Evolutionary conservation across 208 protist species (phyloP).

Genomic region (Wallacemonas collosoma): DNA sequence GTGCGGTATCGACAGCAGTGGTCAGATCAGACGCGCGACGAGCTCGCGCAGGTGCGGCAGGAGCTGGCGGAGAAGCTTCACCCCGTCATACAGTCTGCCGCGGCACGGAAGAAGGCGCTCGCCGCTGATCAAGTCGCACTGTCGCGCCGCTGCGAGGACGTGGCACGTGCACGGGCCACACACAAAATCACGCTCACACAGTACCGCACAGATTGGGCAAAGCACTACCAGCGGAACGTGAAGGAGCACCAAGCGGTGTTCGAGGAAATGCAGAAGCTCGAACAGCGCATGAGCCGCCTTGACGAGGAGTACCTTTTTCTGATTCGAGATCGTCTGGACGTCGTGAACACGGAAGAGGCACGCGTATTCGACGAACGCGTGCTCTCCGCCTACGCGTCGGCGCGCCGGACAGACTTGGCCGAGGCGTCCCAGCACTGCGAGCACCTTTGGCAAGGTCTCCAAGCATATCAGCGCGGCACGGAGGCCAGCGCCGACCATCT

Average conservation of each 20-base stretch:
- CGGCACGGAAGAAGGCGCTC: constrained; percentile 18
- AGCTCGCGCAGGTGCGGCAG: constrained; percentile 30
- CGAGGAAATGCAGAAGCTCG: constrained; percentile 71
- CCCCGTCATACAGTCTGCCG: not conserved
- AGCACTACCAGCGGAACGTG: constrained; percentile 58
- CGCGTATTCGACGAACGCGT: constrained; percentile 48
- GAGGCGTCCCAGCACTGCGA: constrained; percentile 28
- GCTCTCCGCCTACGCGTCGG: constrained; percentile 59
- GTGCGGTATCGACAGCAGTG: constrained; percentile 34
- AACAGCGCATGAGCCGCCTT: constrained; percentile 55
- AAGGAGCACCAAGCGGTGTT: constrained; percentile 67
- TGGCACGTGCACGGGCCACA: constrained; percentile 30
- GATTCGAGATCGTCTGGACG: constrained; percentile 56
- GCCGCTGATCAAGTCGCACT: constrained; percentile 46
- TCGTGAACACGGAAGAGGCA: constrained; percentile 48
- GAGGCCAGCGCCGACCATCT: constrained; percentile 35
- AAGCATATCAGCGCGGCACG: constrained; percentile 23
- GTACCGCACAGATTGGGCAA: constrained; percentile 49
- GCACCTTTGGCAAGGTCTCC: constrained; percentile 26
- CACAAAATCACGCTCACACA: constrained; percentile 37
- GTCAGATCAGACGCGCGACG: constrained; percentile 27
- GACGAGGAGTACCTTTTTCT: constrained; percentile 48
- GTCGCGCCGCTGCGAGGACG: constrained; percentile 25
- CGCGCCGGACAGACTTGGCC: constrained; percentile 34
- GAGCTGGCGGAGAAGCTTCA: constrained; percentile 19